Conservation (phyloP, 2,329 filamentous ascomycete genomes). For the Periconia sp. region DNA sequence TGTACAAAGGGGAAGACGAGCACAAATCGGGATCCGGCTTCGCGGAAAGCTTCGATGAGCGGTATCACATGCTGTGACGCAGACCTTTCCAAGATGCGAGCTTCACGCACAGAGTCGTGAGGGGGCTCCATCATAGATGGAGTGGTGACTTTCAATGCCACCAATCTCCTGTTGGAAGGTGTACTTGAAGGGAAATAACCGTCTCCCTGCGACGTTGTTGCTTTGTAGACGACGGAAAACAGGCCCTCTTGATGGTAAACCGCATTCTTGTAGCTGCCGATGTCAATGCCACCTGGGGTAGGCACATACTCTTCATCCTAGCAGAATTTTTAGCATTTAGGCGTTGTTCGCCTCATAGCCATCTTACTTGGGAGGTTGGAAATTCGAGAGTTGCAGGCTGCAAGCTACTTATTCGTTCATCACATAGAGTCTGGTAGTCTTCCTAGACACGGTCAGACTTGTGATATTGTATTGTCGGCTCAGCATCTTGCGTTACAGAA, state of each 20-base stretch:
- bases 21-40: constrained; percentile 71
- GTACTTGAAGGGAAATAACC: constrained; percentile 30
- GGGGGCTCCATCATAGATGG: constrained; percentile 73
- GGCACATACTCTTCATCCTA: constrained; percentile 36
- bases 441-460: constrained; percentile 31
- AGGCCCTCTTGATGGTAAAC: constrained; percentile 66
- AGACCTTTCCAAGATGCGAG: constrained; percentile 67
- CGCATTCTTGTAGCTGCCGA: constrained; percentile 61
- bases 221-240: constrained; percentile 82
- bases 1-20: constrained; percentile 85
- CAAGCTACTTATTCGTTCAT: constrained; percentile 22
- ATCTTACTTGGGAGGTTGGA: constrained; percentile 24
- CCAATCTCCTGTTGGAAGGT: constrained; percentile 35
- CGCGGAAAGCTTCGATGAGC: constrained; percentile 70
- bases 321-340: neutral
- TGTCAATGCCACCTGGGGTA: constrained; percentile 42
- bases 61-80: constrained; percentile 63
- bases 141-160: constrained; percentile 85
- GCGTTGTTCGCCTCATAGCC: neutral
- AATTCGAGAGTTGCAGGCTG: constrained; percentile 23
- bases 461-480: neutral
- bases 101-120: constrained; percentile 80
- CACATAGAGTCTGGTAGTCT: constrained; percentile 34
- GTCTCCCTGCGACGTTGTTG: constrained; percentile 46
- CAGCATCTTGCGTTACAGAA: constrained; percentile 58